phyloP scores from a whole-genome alignment of 176 grass and related monocot genomes.

The Thalia dealbata region DNA sequence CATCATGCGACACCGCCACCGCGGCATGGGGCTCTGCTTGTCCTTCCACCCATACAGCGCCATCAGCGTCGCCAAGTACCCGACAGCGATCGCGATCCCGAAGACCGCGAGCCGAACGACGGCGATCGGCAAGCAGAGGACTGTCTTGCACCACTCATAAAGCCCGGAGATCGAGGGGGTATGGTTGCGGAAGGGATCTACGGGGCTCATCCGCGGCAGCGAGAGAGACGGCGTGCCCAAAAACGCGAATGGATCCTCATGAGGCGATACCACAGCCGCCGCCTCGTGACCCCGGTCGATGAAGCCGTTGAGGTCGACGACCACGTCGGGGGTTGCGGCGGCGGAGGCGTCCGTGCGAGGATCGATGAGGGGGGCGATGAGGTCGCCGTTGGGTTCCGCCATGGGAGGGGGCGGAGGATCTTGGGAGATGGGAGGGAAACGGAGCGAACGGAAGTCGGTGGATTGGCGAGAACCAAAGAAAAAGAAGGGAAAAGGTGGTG shows the following conservation, averaged over 20 bases:
- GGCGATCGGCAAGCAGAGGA: constrained; percentile 54
- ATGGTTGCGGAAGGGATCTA: constrained; percentile 78
- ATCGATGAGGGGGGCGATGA: constrained; percentile 50
- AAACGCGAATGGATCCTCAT: constrained; percentile 22
- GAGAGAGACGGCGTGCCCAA: constrained; percentile 40
- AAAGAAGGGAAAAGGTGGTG: not conserved
- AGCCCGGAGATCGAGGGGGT: constrained; percentile 42
- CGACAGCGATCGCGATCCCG: constrained; percentile 57
- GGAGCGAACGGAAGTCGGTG: not conserved
- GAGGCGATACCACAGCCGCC: not conserved
- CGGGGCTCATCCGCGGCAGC: constrained; percentile 4
- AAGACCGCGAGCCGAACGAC: constrained; percentile 48
- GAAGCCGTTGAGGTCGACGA: constrained; percentile 16
- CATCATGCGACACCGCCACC: constrained; percentile 72
- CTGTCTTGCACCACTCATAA: constrained; percentile 51
- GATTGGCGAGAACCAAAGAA: not conserved
- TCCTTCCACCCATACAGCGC: constrained; percentile 68
- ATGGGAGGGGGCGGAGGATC: constrained; percentile 16
- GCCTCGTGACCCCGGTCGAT: not conserved
- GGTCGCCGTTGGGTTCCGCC: constrained; percentile 20
- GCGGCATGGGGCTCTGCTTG: constrained; percentile 34
- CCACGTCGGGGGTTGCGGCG: constrained; percentile 3
- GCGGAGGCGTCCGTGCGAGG: constrained; percentile 3
- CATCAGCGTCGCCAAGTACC: constrained; percentile 56
- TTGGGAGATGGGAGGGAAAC: not conserved